Evolutionary conservation across 2,329 filamentous ascomycete species (phyloP), one percentile per base, ranked within the genome.

Genomic region (Cercospora sesami): DNA sequence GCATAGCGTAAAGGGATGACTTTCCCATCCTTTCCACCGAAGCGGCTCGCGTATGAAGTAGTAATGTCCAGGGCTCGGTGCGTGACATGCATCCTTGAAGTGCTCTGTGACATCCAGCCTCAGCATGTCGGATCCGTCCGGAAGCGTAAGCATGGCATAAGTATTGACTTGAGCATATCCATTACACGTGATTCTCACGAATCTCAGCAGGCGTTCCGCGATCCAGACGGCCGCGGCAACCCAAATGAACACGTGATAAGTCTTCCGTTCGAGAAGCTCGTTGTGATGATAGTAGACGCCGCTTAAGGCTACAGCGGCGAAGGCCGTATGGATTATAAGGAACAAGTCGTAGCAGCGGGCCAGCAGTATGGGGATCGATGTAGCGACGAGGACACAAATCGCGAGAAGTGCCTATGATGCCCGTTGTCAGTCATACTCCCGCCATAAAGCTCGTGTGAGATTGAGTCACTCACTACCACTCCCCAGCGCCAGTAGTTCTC

Each of bases 271-370:
- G n/a, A 86, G 84, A 3, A 30, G 48, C 48, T 55, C 21, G n/a
- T 86, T 79, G 66, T 86, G 77, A 71, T 89, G 79, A 62, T 82
- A 82, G 28, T 84, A 83, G 81, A 87, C 84, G 0, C 81, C 81
- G 36, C 83, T 73, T 1, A 88, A 72, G 0, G 85, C 73, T 0
- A 85, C 74, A 9, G 86, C 75, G 0, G 87, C 83, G 10, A 88
- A 76, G 2, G 80, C 75, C 7, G 87, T 86, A 67, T 89, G 84
- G 1, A 83, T 48, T 6, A 83, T 68, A 5, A 86, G 75, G 67
- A 86, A 86, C 0, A 79, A n/a, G 68, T 87, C 85, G 69, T 87
- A 89, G 14, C 81, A 80, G 9, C 81, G 81, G 3, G 82, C 80
- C 0, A 86, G 81, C 10, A 87, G 77, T 74, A 81, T 84, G 67